These are phyloP conservation scores for Mycosarcoma mackinlayi DNA, from an alignment of 1,284 basidiomycete genomes.

Conservation along the genomic window DNA sequence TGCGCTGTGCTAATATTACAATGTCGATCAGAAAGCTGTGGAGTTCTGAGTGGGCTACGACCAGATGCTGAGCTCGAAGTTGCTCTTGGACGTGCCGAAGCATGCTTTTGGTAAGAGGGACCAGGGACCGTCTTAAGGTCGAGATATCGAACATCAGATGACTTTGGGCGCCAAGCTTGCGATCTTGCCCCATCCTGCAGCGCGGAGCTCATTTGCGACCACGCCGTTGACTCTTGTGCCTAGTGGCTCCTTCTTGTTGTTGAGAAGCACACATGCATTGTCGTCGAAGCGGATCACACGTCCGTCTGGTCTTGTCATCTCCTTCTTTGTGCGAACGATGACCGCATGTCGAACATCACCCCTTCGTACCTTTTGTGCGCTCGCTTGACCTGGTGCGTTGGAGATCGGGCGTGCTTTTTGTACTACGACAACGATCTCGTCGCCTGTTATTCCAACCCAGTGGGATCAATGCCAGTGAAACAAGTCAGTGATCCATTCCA, in stretches of 20 bases:
- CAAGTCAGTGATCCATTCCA: constrained; percentile 1
- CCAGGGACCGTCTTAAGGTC: background rate
- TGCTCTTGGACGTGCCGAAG: background rate
- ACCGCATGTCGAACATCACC: constrained; percentile 95
- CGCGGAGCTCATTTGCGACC: constrained; percentile 87
- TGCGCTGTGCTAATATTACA: constrained; percentile 31
- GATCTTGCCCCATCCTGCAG: constrained; percentile 95
- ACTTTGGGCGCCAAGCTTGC: constrained; percentile 92
- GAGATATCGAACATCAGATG: constrained; percentile 39
- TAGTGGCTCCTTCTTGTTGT: constrained; percentile 96
- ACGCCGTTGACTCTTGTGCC: constrained; percentile 94
- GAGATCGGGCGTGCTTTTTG: constrained; percentile 86
- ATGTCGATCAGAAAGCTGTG: background rate
- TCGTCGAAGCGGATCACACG: constrained; percentile 91
- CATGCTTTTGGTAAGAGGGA: constrained; percentile 17
- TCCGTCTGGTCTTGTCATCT: constrained; percentile 85
- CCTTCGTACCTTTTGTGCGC: constrained; percentile 77
- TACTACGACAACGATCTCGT: constrained; percentile 97
- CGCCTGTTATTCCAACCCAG: constrained; percentile 73
- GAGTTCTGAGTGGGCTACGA: background rate
- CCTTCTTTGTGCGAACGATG: constrained; percentile 89
- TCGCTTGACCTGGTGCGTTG: constrained; percentile 68
- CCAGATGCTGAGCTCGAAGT: background rate
- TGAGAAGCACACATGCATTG: constrained; percentile 94
- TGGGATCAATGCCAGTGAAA: constrained; percentile 73